Base-by-base conservation (phyloP, 2,329 filamentous ascomycete genomes). In the Chaetomium globosum region DNA sequence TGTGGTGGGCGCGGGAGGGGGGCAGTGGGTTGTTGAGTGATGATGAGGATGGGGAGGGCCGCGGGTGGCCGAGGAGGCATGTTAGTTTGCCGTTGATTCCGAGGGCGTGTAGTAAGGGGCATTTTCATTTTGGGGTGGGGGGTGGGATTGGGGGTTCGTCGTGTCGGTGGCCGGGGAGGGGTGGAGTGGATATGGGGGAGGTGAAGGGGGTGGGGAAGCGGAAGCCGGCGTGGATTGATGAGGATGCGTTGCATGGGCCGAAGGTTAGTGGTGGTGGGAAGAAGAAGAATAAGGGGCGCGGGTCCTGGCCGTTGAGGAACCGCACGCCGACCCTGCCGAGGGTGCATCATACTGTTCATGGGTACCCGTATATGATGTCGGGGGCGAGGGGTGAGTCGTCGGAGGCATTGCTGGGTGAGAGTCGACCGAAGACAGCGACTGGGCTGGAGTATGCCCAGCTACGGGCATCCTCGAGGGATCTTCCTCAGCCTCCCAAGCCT, bases 211-310 rank as follows among this genome's bases (percentile, higher is more conserved):
- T 46, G 46, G 28, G 39, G 16, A 49, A n/a, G 36, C 72, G 70
- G 60, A 76, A 70, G 71, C 72, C 67, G 71, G 72, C 68, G 10
- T 84, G 81, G 81, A 80, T 83, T 31, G 81, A 83, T 64, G 82
- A 83, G 68, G 81, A 85, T 58, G 78, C 77, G 61, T 74, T 82
- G n/a, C 81, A 83, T 65, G 81, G 82, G 4, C 81, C 81, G 10
- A 76, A 74, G 68, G 71, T 82, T 57, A 75, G 71, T 46, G 77
- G 73, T 46, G 51, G 73, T 66, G 71, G 36, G 63, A 56, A 66
- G 62, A 75, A 67, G 64, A 59, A 63, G 59, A 65, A 51, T 19
- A 69, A 63, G 53, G 59, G 66, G 10, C 67, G 73, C 6, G 71
- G 74, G 19, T 74, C 71, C 26, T 75, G 74, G 73, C 72, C 71